Conservation (phyloP, 202 grass and related monocot species). For the Schoenoplectus tabernaemontani region DNA sequence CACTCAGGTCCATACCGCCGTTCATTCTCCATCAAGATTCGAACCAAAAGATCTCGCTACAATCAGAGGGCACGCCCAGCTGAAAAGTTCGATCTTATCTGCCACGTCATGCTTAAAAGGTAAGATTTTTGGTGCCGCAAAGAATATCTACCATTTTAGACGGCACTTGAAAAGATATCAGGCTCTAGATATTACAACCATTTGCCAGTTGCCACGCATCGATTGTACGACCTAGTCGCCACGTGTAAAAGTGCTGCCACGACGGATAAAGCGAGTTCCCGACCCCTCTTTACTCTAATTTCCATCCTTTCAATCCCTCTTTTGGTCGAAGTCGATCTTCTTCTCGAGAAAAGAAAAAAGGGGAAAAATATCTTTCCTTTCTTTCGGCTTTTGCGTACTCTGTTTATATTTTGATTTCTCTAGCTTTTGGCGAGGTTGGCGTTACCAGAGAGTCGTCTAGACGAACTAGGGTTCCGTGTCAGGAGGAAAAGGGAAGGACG, state of each 20-base stretch:
- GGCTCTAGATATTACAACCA: constrained; percentile 27
- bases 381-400: not conserved
- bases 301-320: not conserved
- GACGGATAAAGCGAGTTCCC: constrained; percentile 21
- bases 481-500: not conserved
- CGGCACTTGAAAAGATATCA: constrained; percentile 7
- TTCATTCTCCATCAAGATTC: not conserved
- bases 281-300: too few species aligned
- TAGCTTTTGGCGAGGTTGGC: too few species aligned
- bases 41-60: not conserved
- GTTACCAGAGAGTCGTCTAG: too few species aligned
- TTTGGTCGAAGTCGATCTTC: not conserved
- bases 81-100: too few species aligned
- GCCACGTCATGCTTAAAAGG: not conserved
- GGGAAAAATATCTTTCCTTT: not conserved
- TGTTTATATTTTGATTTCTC: not conserved
- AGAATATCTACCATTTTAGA: too few species aligned
- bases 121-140: constrained; percentile 17
- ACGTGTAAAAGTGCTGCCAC: constrained; percentile 24
- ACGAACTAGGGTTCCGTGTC: not conserved
- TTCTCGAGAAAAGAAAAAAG: not conserved
- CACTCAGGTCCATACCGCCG: too few species aligned
- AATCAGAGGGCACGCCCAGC: too few species aligned
- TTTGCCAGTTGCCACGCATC: not conserved
- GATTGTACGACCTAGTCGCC: not conserved